These are phyloP conservation scores for Oryza glaberrima DNA, from an alignment of 176 grass and related monocot species.

Conservation along the genomic window DNA sequence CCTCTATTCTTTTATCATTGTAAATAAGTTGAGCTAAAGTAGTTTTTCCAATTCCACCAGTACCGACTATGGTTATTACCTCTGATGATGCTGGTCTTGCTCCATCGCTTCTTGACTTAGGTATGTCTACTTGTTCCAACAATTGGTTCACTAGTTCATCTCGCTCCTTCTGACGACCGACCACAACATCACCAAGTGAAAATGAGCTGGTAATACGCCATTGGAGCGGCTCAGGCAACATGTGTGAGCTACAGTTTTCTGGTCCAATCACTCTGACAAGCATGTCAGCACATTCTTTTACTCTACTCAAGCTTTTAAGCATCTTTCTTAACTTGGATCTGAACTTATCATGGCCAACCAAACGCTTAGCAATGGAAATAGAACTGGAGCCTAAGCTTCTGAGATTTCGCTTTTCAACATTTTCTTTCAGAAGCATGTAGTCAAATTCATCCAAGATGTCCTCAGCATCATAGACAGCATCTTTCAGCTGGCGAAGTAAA, in stretches of 20 bases:
- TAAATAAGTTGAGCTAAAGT: too few relatives aligned
- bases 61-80: too few relatives aligned
- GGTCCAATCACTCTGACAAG: background rate
- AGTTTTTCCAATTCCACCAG: too few relatives aligned
- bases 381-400: too few relatives aligned
- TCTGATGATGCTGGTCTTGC: too few relatives aligned
- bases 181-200: background rate
- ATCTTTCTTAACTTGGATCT: background rate
- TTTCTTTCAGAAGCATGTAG: background rate
- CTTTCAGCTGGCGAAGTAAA: background rate
- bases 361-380: background rate
- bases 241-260: background rate
- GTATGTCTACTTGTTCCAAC: accelerated
- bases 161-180: background rate
- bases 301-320: background rate
- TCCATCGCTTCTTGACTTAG: too few relatives aligned
- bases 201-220: background rate
- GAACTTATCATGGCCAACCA: background rate
- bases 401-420: background rate
- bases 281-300: background rate
- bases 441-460: background rate
- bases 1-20: too few relatives aligned
- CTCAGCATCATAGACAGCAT: background rate
- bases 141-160: background rate
- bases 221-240: background rate